Conservation (phyloP, 192 early-diverging fungal species). For the Podila horticola region DNA sequence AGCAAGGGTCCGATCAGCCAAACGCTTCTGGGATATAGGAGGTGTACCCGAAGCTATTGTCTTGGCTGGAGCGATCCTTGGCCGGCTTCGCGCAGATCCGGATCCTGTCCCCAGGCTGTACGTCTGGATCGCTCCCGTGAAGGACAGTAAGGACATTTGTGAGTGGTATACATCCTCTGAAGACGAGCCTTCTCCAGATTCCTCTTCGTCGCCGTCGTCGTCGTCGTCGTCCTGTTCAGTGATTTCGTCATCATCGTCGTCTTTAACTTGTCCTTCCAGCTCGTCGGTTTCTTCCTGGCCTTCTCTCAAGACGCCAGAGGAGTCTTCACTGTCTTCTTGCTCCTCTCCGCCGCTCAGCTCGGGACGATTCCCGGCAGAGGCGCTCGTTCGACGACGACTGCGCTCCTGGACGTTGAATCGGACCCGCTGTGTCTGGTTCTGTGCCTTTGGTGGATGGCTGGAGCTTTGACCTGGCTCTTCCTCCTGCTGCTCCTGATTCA, state of each 20-base stretch:
- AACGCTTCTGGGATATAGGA: no score
- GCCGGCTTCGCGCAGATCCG: slow-evolving; percentile 40
- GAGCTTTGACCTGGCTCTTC: neutral
- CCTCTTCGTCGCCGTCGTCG: slow-evolving; percentile 12
- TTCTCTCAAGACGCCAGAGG: neutral
- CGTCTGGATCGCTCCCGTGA: slow-evolving; percentile 40
- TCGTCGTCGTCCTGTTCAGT: slow-evolving; percentile 1
- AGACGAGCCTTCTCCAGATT: slow-evolving; percentile 16
- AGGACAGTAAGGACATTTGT: slow-evolving; percentile 40
- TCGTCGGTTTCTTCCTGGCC: neutral
- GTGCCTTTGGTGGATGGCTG: neutral
- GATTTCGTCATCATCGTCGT: slow-evolving; percentile 2
- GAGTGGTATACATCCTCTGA: slow-evolving; percentile 27
- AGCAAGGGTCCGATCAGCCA: no score
- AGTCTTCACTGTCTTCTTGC: neutral
- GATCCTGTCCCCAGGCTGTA: slow-evolving; percentile 46
- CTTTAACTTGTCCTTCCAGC: neutral
- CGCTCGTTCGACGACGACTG: neutral
- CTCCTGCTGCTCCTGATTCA: neutral
- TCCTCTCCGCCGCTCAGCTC: neutral
- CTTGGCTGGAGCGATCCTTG: slow-evolving; percentile 14
- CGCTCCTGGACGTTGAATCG: neutral
- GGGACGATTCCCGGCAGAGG: neutral
- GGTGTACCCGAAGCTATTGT: neutral
- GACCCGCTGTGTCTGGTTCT: neutral